Evolutionary conservation across 139 green algal species (phyloP), one percentile per base, ranked within the genome.

Genomic region (Ettlia oleoabundans): DNA sequence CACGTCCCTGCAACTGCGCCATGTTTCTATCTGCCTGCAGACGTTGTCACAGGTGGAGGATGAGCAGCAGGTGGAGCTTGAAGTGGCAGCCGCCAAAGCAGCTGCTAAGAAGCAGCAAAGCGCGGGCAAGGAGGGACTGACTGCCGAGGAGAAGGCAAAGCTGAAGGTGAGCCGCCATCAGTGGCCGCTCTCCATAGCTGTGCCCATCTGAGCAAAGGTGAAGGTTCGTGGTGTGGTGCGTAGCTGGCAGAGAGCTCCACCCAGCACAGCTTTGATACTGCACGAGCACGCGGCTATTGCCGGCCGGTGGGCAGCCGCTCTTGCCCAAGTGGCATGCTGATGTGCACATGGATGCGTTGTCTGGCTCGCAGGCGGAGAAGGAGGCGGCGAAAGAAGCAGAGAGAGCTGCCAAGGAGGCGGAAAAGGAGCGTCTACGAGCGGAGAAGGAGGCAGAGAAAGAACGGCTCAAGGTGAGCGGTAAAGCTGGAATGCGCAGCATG

Each of bases 401-500:
- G 22, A 82, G 72, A 38, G 79, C 35, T 35, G 66, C 63, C 6
- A 47, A 37, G 28, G 75, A 84, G n/a, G 76, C 80, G 7, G 82
- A 85, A 41, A 78, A 55, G 43, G 76, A 89, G 52, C 41, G 64
- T 55, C 55, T 21, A 8, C 76, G 72, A n/a, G 83, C 68, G 30
- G 82, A 80, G 21, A 86, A 86, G 40, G 82, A 82, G 64, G 89
- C 85, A 26, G 76, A 89, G 70, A 88, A 86, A 58, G 68, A 87
- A 58, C 38, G 62, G 6, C 42, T 76, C 35, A 89, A 86, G 74
- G 67, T 76, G 43, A 0, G 78, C 3, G 8, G 4, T 30, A 37
- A 32, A 61, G 26, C 38, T 7, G 37, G 5, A 72, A n/a, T n/a
- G n/a, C n/a, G 22, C 61, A 67, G 61, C 24, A 33, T 24, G 22